Percentiles rank a stretch among this genome's conserved stretches.
These are phyloP conservation scores for Chaetomium cochliodes DNA, from an alignment of 495 filamentous ascomycete species.

Conservation along the genomic window DNA sequence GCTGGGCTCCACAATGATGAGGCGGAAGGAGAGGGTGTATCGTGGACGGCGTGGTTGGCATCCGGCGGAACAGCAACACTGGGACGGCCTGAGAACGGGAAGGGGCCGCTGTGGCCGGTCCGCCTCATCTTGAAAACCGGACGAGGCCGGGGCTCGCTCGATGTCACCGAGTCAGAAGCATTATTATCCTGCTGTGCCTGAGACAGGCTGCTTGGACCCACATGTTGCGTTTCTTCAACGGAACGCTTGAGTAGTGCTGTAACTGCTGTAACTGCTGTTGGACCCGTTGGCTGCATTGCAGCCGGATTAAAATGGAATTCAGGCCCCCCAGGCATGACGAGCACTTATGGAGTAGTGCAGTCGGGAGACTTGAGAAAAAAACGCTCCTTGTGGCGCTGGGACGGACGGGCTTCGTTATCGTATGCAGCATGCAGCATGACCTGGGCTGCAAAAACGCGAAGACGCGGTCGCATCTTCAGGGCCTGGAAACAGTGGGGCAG, in stretches of 20 bases:
- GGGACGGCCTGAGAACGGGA: conserved; percentile 6
- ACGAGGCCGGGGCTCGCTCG: neutral
- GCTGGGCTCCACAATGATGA: too few species aligned
- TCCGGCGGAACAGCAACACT: neutral
- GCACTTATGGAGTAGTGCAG: neutral
- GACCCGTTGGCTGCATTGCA: neutral
- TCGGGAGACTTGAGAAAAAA: neutral
- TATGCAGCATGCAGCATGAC: neutral
- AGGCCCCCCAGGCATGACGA: neutral
- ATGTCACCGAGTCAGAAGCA: neutral
- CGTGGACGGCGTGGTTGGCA: neutral
- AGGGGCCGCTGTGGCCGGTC: conserved; percentile 22
- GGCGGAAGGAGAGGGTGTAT: too few species aligned
- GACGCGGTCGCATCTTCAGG: neutral
- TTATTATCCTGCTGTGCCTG: neutral
- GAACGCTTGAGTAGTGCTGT: neutral
- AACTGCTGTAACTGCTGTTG: too few species aligned
- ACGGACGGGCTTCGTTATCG: neutral
- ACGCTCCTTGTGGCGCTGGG: neutral
- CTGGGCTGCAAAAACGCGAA: neutral
- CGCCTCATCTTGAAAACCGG: conserved; percentile 28
- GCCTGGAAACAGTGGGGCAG: neutral
- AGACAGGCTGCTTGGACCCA: neutral
- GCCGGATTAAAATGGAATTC: neutral
- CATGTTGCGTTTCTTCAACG: neutral